phyloP scores from a whole-genome alignment of 2,329 filamentous ascomycete genomes.

The Ophiostoma fasciatum region DNA sequence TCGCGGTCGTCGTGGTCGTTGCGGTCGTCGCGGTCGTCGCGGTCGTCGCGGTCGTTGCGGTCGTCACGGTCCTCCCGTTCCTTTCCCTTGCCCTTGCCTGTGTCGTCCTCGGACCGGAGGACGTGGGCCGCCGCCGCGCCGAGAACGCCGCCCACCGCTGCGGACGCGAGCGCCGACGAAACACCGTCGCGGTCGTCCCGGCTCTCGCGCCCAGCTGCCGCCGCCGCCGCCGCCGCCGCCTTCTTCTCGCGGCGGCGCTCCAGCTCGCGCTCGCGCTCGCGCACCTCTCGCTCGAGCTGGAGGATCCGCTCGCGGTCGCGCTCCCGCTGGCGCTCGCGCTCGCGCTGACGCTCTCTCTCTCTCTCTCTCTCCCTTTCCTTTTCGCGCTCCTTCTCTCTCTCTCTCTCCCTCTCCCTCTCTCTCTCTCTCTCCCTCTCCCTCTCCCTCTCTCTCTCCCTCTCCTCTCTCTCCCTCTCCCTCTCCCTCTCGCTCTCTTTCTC shows the following conservation, averaged over 20 bases:
- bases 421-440: slow-evolving; percentile 13
- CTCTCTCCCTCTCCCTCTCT: slow-evolving; percentile 11
- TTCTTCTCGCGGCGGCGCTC: slow-evolving; percentile 12
- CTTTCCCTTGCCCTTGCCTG: slow-evolving; percentile 3
- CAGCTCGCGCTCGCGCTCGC: slow-evolving; percentile 8
- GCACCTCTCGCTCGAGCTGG: slow-evolving; percentile 13
- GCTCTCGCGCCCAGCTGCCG: not conserved
- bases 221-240: too few relatives aligned
- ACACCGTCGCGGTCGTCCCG: slow-evolving; percentile 3
- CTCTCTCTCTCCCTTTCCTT: slow-evolving; percentile 17
- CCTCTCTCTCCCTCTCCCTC: slow-evolving; percentile 12
- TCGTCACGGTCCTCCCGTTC: slow-evolving; percentile 11
- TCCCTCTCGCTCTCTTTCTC: slow-evolving; percentile 13
- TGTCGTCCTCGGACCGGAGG: slow-evolving; percentile 1
- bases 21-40: not conserved
- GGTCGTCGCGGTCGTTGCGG: slow-evolving; percentile 12
- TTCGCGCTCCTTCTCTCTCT: slow-evolving; percentile 13
- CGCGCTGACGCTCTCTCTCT: slow-evolving; percentile 10
- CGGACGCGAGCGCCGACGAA: not conserved
- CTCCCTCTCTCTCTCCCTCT: slow-evolving; percentile 12
- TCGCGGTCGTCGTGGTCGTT: not conserved
- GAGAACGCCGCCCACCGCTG: slow-evolving; percentile 3
- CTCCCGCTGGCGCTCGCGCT: slow-evolving; percentile 16
- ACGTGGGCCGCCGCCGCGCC: not conserved
- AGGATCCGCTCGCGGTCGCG: slow-evolving; percentile 9